These are phyloP conservation scores for Mortierella claussenii DNA, from an alignment of 192 early-diverging fungal genomes.

Conservation along the genomic window DNA sequence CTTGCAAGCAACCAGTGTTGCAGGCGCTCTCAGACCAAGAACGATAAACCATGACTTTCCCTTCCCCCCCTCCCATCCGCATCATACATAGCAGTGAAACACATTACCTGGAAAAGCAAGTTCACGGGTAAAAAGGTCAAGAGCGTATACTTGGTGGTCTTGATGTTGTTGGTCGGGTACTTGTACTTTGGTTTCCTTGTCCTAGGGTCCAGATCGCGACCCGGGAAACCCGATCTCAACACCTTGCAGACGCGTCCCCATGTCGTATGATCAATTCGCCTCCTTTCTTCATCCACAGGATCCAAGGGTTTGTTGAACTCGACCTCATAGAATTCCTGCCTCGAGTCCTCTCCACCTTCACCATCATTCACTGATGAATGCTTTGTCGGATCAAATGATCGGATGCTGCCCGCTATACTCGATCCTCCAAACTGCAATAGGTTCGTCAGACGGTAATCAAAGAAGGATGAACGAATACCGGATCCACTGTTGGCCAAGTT, in stretches of 20 bases:
- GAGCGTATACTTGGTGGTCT: slow-evolving; percentile 59
- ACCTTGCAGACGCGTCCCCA: slow-evolving; percentile 37
- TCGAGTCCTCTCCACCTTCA: slow-evolving; percentile 8
- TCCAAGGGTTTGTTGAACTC: slow-evolving; percentile 42
- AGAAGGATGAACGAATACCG: slow-evolving; percentile 43
- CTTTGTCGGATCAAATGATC: slow-evolving; percentile 41
- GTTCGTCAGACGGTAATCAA: slow-evolving; percentile 44
- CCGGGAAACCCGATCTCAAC: slow-evolving; percentile 43
- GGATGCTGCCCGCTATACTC: slow-evolving; percentile 42
- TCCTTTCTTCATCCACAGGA: slow-evolving; percentile 18
- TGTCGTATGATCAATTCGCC: slow-evolving; percentile 25
- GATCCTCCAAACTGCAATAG: slow-evolving; percentile 37
- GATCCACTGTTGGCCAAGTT: slow-evolving; percentile 26
- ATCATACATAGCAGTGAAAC: too few relatives aligned
- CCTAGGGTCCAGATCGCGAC: slow-evolving; percentile 39
- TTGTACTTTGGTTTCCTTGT: slow-evolving; percentile 53
- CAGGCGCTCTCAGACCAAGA: too few relatives aligned
- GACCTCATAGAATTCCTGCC: slow-evolving; percentile 47
- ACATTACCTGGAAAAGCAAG: slow-evolving; percentile 59
- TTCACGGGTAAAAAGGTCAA: slow-evolving; percentile 55
- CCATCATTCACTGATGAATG: neutral
- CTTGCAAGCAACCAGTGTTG: too few relatives aligned
- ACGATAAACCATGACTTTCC: neutral
- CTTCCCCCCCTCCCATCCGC: neutral
- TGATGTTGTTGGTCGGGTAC: slow-evolving; percentile 60